Percentiles rank a stretch among this genome's conserved stretches.
Evolutionary conservation across 2,329 filamentous ascomycete genomes (phyloP).

Genomic region (Fusarium austroafricanum): DNA sequence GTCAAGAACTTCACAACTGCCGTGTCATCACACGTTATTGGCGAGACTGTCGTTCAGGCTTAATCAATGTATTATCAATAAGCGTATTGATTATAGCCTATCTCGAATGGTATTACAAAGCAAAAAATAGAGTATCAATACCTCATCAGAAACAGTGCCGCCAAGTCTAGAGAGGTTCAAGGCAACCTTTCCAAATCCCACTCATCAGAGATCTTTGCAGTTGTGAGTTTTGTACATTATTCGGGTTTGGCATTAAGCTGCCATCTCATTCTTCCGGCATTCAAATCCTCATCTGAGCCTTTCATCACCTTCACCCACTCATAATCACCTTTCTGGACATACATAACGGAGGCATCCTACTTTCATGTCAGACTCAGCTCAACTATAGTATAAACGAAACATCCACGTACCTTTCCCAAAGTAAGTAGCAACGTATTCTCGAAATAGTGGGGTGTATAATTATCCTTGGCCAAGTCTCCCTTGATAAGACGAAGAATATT

Average conservation of each 20-base stretch:
- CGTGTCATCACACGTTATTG: neutral
- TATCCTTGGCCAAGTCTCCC: accelerated
- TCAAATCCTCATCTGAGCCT: neutral
- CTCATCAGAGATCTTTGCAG: no score
- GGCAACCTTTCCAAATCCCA: no score
- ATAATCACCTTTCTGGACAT: slow-evolving; percentile 9
- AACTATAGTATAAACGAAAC: accelerated
- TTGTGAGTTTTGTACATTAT: accelerated
- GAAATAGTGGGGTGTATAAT: slow-evolving; percentile 14
- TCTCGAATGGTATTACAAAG: no score
- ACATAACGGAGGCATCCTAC: neutral
- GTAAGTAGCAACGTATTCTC: slow-evolving; percentile 21
- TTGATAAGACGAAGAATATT: slow-evolving; percentile 24
- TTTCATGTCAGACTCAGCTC: accelerated
- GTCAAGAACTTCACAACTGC: slow-evolving; percentile 23
- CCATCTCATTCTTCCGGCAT: slow-evolving; percentile 7
- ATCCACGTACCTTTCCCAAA: slow-evolving; percentile 8
- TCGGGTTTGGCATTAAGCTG: neutral
- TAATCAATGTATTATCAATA: neutral
- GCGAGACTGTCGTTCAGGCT: neutral
- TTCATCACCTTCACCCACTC: slow-evolving; percentile 11
- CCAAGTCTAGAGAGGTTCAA: no score
- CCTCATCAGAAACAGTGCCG: no score
- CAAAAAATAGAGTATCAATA: no score
- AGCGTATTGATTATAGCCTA: no score